These are phyloP conservation scores for Lecanicillium sp. DNA, from an alignment of 2,329 filamentous ascomycete species.

Conservation along the genomic window DNA sequence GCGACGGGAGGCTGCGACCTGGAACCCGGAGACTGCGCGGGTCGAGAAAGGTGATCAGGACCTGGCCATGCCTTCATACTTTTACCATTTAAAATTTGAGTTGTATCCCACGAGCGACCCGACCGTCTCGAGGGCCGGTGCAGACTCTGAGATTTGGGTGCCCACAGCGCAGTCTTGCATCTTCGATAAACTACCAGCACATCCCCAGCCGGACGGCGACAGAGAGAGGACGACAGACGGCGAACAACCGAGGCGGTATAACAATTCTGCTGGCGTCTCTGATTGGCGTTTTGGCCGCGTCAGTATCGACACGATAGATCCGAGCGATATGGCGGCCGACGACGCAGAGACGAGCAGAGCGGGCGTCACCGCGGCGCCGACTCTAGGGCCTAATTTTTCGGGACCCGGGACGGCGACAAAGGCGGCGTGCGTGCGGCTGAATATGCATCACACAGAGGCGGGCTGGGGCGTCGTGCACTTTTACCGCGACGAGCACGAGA, in stretches of 20 bases:
- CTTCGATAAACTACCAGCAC: slow-evolving; percentile 50
- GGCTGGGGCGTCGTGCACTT: slow-evolving; percentile 93
- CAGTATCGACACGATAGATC: slow-evolving; percentile 74
- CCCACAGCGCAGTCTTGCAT: slow-evolving; percentile 44
- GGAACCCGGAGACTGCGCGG: not conserved
- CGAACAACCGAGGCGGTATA: not conserved
- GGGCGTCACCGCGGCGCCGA: slow-evolving; percentile 44
- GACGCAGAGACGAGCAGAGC: slow-evolving; percentile 32
- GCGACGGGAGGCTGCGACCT: too few species aligned
- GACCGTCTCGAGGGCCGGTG: slow-evolving; percentile 28
- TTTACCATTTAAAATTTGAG: slow-evolving; percentile 62
- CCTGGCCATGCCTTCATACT: slow-evolving; percentile 53
- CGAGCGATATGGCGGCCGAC: slow-evolving; percentile 34
- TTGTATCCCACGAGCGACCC: slow-evolving; percentile 42
- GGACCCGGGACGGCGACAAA: slow-evolving; percentile 71
- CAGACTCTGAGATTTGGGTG: slow-evolving; percentile 38
- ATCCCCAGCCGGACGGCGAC: slow-evolving; percentile 27
- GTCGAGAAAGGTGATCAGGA: not conserved
- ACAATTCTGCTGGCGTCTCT: slow-evolving; percentile 26
- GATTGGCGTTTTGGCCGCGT: slow-evolving; percentile 84
- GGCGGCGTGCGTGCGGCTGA: slow-evolving; percentile 67
- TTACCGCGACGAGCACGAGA: slow-evolving; percentile 79
- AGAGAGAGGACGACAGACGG: not conserved
- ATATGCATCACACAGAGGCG: slow-evolving; percentile 66
- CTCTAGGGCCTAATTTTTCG: slow-evolving; percentile 48